Evolutionary conservation across 257 asterid genomes (phyloP).

Genomic region (Nemophila menziesii): DNA sequence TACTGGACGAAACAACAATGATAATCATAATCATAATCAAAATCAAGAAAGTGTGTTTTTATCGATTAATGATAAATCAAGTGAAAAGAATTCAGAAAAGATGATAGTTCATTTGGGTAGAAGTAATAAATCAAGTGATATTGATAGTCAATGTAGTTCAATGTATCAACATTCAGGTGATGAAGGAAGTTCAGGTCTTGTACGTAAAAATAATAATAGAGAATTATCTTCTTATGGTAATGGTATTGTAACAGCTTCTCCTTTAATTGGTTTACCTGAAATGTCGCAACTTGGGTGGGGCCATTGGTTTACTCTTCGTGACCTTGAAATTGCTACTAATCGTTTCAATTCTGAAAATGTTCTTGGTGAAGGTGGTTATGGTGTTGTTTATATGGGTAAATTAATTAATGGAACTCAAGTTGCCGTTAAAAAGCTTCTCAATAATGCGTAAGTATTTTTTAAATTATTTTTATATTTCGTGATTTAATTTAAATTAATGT

Average conservation of each 20-base stretch:
- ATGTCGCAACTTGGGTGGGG: constrained; percentile 98
- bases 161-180: constrained; percentile 73
- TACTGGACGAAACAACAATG: constrained; percentile 28
- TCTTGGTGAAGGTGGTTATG: constrained; percentile 96
- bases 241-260: constrained; percentile 65
- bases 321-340: constrained; percentile 74
- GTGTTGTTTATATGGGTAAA: constrained; percentile 70
- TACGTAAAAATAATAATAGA: too few relatives aligned
- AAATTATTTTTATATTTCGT: constrained; percentile 7
- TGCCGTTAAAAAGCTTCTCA: constrained; percentile 90
- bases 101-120: constrained; percentile 59
- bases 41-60: constrained; percentile 37
- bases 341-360: constrained; percentile 63
- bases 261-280: constrained; percentile 87
- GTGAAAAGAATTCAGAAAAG: constrained; percentile 54
- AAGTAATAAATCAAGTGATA: constrained; percentile 69
- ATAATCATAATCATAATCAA: constrained; percentile 27
- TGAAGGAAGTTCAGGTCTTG: constrained; percentile 71
- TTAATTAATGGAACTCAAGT: constrained; percentile 83
- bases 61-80: constrained; percentile 46
- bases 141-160: constrained; percentile 83
- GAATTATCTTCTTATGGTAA: constrained; percentile 46
- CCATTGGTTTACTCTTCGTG: constrained; percentile 97
- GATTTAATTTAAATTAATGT: neutral
- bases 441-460: constrained; percentile 66